Conservation (phyloP, 768 basidiomycete genomes). For the Brasilioporus rufonigricans region DNA sequence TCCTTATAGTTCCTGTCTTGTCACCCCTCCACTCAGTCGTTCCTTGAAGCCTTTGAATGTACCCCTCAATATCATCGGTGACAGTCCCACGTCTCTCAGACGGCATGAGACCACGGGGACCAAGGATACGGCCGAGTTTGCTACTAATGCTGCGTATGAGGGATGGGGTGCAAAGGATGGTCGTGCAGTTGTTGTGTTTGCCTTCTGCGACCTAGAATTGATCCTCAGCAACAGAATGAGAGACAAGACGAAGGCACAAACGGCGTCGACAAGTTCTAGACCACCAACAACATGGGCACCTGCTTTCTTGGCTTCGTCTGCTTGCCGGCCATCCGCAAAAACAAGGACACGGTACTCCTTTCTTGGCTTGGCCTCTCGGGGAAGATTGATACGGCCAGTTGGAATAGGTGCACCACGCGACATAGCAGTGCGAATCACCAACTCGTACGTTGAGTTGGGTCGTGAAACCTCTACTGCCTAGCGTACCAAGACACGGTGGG, state of each 20-base stretch:
- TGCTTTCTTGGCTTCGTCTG: conserved; percentile 79
- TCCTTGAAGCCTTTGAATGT: conserved; percentile 75
- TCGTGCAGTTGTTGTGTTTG: conserved; percentile 68
- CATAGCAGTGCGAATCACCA: conserved; percentile 77
- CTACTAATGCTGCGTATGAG: conserved; percentile 78
- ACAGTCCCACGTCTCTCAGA: conserved; percentile 92
- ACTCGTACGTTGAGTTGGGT: conserved; percentile 73
- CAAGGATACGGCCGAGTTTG: conserved; percentile 73
- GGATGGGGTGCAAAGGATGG: conserved; percentile 79
- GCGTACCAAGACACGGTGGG: not conserved
- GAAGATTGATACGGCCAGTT: conserved; percentile 85
- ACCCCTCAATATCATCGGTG: conserved; percentile 82
- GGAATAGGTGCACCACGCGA: conserved; percentile 79
- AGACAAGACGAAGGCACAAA: conserved; percentile 37
- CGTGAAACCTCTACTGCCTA: conserved; percentile 84
- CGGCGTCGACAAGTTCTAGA: conserved; percentile 82
- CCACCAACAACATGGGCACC: conserved; percentile 94
- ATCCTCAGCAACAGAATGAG: not conserved
- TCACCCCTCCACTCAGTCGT: conserved; percentile 94
- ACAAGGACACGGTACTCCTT: conserved; percentile 81
- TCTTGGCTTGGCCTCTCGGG: conserved; percentile 73
- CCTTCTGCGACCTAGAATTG: conserved; percentile 62
- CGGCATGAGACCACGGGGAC: conserved; percentile 95
- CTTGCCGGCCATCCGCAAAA: conserved; percentile 83
- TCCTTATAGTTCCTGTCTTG: conserved; percentile 77